Percentiles rank a stretch among this genome's conserved stretches.
Conservation (phyloP, 345 rosid species). For the Cardamine resedifolia region DNA sequence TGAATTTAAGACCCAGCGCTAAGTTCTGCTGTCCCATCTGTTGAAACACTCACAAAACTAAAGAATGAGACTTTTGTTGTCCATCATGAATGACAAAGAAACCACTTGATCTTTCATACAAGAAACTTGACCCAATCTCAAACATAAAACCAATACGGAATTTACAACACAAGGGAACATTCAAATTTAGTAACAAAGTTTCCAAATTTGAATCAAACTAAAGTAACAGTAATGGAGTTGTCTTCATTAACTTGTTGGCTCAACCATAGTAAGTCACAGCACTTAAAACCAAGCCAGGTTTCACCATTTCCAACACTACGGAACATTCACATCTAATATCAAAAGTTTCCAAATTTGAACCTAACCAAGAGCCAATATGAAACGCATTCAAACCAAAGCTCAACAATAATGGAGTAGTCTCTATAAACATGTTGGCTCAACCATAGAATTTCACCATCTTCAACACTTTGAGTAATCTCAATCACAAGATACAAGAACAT, state of each 20-base stretch:
- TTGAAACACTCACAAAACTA: conserved; percentile 10
- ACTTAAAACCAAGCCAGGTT: not conserved
- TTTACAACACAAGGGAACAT: not conserved
- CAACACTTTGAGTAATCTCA: not conserved
- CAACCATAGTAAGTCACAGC: not conserved
- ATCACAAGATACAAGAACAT: not conserved
- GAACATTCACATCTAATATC: not conserved
- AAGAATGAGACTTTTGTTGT: not conserved
- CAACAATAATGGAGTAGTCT: not conserved
- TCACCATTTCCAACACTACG: not conserved
- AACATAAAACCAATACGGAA: not conserved
- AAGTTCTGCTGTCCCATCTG: conserved; percentile 87
- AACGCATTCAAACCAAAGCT: not conserved
- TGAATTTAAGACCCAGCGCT: conserved; percentile 76
- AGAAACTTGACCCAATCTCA: not conserved
- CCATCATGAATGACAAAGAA: not conserved
- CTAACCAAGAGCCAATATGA: not conserved
- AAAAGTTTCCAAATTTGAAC: not conserved
- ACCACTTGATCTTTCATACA: not conserved
- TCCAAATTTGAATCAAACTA: not conserved
- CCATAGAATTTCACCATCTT: not conserved
- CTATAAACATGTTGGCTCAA: not conserved
- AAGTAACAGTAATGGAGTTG: not conserved
- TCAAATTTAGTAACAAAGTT: conserved; percentile 8
- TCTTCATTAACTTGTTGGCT: not conserved